Percentiles rank a stretch among this genome's conserved stretches.
phyloP scores from a whole-genome alignment of 257 asterid genomes.

The Parsonsia alboflavescens region DNA sequence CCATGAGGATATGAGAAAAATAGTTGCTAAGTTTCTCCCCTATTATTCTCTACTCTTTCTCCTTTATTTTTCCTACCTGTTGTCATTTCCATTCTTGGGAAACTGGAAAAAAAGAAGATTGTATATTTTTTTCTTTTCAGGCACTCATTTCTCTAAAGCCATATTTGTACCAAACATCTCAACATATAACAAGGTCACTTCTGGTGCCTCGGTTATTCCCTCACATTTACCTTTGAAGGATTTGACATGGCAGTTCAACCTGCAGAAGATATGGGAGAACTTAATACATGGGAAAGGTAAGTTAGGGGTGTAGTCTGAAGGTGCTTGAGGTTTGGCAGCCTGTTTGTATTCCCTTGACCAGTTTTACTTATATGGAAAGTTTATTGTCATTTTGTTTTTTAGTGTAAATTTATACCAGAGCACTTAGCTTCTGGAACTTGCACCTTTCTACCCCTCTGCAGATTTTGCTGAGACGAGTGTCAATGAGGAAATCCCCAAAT shows the following conservation, averaged over 20 bases:
- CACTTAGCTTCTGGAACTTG: slow-evolving; percentile 3
- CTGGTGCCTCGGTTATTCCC: slow-evolving; percentile 63
- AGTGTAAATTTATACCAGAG: background rate
- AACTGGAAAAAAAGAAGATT: background rate
- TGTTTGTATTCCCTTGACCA: background rate
- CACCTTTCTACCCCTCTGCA: slow-evolving; percentile 21
- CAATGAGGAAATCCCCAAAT: slow-evolving; percentile 31
- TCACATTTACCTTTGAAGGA: slow-evolving; percentile 45
- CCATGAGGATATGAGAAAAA: background rate
- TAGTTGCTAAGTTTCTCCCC: background rate
- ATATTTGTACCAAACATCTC: slow-evolving; percentile 84
- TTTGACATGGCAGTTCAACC: slow-evolving; percentile 78
- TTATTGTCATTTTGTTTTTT: background rate
- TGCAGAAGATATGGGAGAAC: slow-evolving; percentile 74
- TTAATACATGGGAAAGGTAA: slow-evolving; percentile 60
- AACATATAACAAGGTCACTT: slow-evolving; percentile 71
- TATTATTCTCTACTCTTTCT: background rate
- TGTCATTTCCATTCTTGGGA: slow-evolving; percentile 1
- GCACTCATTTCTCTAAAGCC: slow-evolving; percentile 64
- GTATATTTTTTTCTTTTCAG: slow-evolving; percentile 32
- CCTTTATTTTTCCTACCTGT: background rate
- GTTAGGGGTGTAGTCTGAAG: background rate
- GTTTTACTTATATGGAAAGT: background rate
- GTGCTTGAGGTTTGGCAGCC: background rate
- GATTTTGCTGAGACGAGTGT: slow-evolving; percentile 38